Base-by-base conservation (phyloP, 2,329 filamentous ascomycete species). In the Pseudogymnoascus sp. region DNA sequence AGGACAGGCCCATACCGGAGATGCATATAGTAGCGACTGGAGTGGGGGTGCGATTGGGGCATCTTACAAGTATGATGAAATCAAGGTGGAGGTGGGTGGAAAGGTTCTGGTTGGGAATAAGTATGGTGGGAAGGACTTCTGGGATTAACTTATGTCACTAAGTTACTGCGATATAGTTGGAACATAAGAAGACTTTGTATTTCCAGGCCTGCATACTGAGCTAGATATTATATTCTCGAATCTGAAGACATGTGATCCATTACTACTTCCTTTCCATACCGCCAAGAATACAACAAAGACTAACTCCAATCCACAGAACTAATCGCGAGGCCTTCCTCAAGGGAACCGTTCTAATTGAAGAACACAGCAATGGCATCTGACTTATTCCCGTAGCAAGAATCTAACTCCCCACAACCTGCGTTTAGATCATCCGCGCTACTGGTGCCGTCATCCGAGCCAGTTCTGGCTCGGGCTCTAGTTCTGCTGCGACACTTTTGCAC, bases 101-200 rank as follows among this genome's bases (percentile, higher is more conserved):
- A 62, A 60, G 60, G 60, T 35, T 30, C 41, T 63, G 35, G 8
- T 59, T n/a, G 62, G 60, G 43, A 63, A 63, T 28, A 62, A 62
- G 41, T 62, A 63, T 57, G 62, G 60, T 36, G 53, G 60, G 37
- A 63, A 63, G 39, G 60, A 62, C 57, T 63, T 63, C 35, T 61
- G 25, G 28, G 60, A 63, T 33, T 35, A 35, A 35, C 28, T 4
- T 30, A 4, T 30, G 33, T 35, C 33, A 35, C 33, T n/a, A n/a
- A n/a, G n/a, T n/a, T n/a, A n/a, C n/a, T 35, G 33, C 33, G 33
- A 3, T 35, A 9, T 35, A 11, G 4, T 35, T 35, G 6, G 59
- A 63, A 35, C 33, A 35, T 35, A 9, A 12, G 33, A 35, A 35
- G 4, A 35, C 8, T 35, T 35, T 35, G 33, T 12, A 35, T 35